A percentile compares a stretch with the other conserved stretches of the same genome.
phyloP scores from a whole-genome alignment of 345 rosid genomes.

The Salix viminalis region DNA sequence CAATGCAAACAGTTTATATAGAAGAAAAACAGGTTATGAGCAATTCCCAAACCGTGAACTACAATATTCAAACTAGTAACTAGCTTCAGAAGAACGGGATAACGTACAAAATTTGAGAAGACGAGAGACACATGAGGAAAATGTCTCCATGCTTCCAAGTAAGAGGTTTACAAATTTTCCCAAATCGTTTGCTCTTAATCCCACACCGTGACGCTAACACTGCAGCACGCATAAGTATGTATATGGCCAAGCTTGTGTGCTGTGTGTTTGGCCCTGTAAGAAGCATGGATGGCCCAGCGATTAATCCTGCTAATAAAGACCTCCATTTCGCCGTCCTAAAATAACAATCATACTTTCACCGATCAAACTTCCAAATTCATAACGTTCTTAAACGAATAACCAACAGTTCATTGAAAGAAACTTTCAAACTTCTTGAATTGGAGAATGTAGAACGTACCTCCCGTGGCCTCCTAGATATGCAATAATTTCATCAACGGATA shows the following conservation, averaged over 20 bases:
- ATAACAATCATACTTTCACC: neutral
- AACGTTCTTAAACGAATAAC: neutral
- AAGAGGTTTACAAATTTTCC: constrained; percentile 78
- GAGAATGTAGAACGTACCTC: constrained; percentile 36
- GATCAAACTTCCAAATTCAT: constrained; percentile 16
- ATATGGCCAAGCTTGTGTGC: constrained; percentile 82
- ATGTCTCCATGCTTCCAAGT: constrained; percentile 97
- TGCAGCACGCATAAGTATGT: constrained; percentile 89
- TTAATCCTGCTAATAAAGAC: constrained; percentile 72
- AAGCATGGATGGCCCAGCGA: constrained; percentile 96
- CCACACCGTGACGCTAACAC: constrained; percentile 94
- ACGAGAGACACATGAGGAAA: constrained; percentile 93
- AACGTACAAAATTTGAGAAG: constrained; percentile 84
- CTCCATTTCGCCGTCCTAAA: constrained; percentile 88
- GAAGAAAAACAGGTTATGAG: neutral
- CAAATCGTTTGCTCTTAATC: constrained; percentile 79
- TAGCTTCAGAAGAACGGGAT: neutral
- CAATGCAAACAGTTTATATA: neutral
- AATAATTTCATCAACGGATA: constrained; percentile 71
- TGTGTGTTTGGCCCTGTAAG: constrained; percentile 76
- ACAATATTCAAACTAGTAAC: neutral
- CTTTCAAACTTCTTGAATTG: neutral
- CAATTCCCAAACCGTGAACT: neutral
- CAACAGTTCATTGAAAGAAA: neutral
- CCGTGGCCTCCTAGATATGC: constrained; percentile 68